Base-by-base conservation (phyloP, 495 filamentous ascomycete species). In the Tuber aestivum region DNA sequence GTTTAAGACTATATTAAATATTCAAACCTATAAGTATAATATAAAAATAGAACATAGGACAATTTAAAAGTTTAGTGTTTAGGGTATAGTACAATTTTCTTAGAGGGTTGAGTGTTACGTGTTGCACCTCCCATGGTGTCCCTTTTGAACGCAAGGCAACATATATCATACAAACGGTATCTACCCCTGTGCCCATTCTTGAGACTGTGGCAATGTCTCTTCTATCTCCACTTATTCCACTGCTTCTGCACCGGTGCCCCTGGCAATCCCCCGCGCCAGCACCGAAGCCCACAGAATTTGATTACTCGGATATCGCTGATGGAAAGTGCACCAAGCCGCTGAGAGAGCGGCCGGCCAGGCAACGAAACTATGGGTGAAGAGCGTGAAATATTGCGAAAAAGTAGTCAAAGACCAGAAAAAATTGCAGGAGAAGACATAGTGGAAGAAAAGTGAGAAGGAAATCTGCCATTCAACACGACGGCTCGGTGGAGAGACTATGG, bases 321-420 rank as follows among this genome's bases (percentile, higher is more conserved):
- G 10, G 38, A 56, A 23, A 45, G 76, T 87, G 35, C 89, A 89
- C 27, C 92, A 91, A 79, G 85, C 88, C 44, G 91, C 89, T 3
- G 88, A 91, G 79, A 90, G 7, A 76, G 88, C 91, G 86, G 75
- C 85, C 84, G n/a, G 85, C 83, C 69, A 42, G 68, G 73, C 72
- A 0, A 80, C 87, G 40, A 92, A 92, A 78, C 85, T 85, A 5
- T 90, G 91, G 83, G 85, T 89, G 70, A 86, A 86, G 76, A 85
- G 87, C 14, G 81, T 92, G 73, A 93, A 91, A 81, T 87, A 90
- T 72, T 88, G 88, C 6, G 88, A 89, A 10, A 91, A 86, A 74
- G 86, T 86, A 0, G 84, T 92, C 32, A 88, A 86, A 72, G 89
- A 89, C 40, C 86, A 89, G 0, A 83, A 86, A 32, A 91, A 89